These are phyloP conservation scores for Oryza meridionalis DNA, from an alignment of 176 grass and related monocot genomes.

Conservation along the genomic window DNA sequence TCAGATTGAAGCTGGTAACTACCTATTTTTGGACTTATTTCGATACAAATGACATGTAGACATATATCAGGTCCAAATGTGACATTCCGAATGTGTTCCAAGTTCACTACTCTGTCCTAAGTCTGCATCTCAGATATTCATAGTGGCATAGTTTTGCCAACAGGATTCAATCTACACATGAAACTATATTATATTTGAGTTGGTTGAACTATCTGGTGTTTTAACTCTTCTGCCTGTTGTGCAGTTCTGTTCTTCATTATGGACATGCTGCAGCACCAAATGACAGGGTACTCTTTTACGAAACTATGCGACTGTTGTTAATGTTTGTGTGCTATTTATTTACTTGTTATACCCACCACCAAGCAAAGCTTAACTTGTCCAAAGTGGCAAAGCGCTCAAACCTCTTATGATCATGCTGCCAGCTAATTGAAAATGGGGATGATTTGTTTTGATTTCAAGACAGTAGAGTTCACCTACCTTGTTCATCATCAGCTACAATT, in stretches of 20 bases:
- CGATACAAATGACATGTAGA: background rate
- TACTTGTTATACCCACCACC: slow-evolving; percentile 9
- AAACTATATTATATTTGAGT: slow-evolving; percentile 23
- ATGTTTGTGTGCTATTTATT: slow-evolving; percentile 27
- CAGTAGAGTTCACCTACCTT: slow-evolving; percentile 15
- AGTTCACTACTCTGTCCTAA: background rate
- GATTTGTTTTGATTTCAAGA: slow-evolving; percentile 21
- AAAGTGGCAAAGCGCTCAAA: too few species aligned
- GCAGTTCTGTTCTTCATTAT: slow-evolving; percentile 97
- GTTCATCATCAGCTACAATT: background rate
- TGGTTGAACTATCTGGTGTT: slow-evolving; percentile 32
- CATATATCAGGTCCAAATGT: background rate
- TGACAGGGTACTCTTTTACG: slow-evolving; percentile 67
- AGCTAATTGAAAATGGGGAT: slow-evolving; percentile 30
- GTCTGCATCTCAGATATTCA: background rate
- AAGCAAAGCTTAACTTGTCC: slow-evolving; percentile 19
- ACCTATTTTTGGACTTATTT: slow-evolving; percentile 10
- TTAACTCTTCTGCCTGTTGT: slow-evolving; percentile 50
- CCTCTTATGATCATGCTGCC: slow-evolving; percentile 17
- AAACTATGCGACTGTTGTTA: slow-evolving; percentile 28
- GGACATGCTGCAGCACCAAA: slow-evolving; percentile 93
- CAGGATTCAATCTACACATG: slow-evolving; percentile 23
- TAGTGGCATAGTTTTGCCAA: slow-evolving; percentile 4
- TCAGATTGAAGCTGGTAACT: background rate
- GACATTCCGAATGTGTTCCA: background rate